Conservation (phyloP, 306 rosid species). For the Vigna trinervia region DNA sequence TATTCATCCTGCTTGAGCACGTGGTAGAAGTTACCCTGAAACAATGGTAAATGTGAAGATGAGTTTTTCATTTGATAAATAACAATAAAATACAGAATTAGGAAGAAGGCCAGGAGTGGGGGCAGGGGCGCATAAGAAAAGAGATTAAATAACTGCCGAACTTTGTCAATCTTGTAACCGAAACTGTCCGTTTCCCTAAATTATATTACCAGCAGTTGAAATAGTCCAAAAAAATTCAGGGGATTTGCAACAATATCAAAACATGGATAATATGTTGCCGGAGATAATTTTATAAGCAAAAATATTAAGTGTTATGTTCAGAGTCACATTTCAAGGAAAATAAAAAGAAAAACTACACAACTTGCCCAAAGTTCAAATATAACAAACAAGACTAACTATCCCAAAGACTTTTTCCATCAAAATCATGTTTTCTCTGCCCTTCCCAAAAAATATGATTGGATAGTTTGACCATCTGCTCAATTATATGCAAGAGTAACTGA, state of each 20-base stretch:
- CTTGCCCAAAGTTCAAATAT: neutral
- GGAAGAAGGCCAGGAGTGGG: conserved; percentile 11
- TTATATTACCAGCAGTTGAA: conserved; percentile 23
- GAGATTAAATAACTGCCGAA: conserved; percentile 7
- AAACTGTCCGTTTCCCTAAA: conserved; percentile 17
- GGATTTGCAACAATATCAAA: conserved; percentile 22
- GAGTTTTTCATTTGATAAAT: conserved; percentile 30
- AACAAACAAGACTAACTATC: conserved; percentile 26
- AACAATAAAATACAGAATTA: conserved; percentile 35
- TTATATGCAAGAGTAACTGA: conserved; percentile 23
- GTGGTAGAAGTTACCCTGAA: conserved; percentile 84
- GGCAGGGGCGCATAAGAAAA: conserved; percentile 18
- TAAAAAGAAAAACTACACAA: conserved; percentile 14
- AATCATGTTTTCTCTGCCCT: neutral
- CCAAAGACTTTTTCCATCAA: neutral
- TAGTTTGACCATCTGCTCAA: conserved; percentile 23
- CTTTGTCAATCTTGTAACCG: neutral
- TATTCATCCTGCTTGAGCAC: conserved; percentile 72
- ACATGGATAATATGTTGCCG: conserved; percentile 26
- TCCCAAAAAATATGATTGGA: neutral
- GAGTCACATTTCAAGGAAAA: neutral
- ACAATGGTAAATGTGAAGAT: conserved; percentile 45
- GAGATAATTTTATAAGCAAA: conserved; percentile 17
- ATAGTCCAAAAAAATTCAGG: neutral
- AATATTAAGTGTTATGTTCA: neutral